Conservation (phyloP, 2,329 filamentous ascomycete species). For the Fusarium hostae region DNA sequence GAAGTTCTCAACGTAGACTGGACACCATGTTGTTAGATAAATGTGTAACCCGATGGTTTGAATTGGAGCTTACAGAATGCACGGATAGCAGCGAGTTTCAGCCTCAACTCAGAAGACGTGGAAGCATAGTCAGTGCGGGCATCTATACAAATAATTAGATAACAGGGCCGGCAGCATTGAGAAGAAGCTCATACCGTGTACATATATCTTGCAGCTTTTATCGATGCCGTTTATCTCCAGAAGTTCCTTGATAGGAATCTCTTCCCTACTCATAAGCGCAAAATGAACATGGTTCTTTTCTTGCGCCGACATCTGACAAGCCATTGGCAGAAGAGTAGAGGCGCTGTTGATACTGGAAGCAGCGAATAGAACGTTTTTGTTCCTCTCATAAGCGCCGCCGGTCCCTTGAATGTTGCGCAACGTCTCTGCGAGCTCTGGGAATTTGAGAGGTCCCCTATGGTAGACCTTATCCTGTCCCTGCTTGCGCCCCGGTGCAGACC, state of each 20-base stretch:
- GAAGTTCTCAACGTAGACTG: constrained; percentile 75
- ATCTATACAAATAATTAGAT: constrained; percentile 60
- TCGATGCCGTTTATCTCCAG: constrained; percentile 83
- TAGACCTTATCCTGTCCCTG: constrained; percentile 56
- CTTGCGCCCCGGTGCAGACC: constrained; percentile 4
- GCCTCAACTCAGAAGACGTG: constrained; percentile 75
- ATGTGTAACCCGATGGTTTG: background rate
- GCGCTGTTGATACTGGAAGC: constrained; percentile 79
- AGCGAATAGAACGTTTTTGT: constrained; percentile 82
- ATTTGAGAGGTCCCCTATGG: constrained; percentile 75
- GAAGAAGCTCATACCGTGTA: constrained; percentile 59
- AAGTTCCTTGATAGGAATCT: constrained; percentile 75
- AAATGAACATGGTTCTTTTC: constrained; percentile 83
- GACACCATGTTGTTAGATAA: constrained; percentile 4
- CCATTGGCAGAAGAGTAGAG: constrained; percentile 78
- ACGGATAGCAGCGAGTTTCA: constrained; percentile 71
- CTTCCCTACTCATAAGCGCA: constrained; percentile 78
- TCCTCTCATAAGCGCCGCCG: constrained; percentile 61
- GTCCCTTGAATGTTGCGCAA: constrained; percentile 69
- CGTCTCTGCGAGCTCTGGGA: constrained; percentile 71
- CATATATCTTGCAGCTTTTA: constrained; percentile 72
- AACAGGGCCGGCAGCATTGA: background rate
- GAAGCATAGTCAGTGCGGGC: constrained; percentile 79
- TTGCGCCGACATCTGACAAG: constrained; percentile 83
- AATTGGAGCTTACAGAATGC: constrained; percentile 66